Evolutionary conservation across 2,329 filamentous ascomycete species (phyloP).

Genomic region (Cladosporium cucumerinum): DNA sequence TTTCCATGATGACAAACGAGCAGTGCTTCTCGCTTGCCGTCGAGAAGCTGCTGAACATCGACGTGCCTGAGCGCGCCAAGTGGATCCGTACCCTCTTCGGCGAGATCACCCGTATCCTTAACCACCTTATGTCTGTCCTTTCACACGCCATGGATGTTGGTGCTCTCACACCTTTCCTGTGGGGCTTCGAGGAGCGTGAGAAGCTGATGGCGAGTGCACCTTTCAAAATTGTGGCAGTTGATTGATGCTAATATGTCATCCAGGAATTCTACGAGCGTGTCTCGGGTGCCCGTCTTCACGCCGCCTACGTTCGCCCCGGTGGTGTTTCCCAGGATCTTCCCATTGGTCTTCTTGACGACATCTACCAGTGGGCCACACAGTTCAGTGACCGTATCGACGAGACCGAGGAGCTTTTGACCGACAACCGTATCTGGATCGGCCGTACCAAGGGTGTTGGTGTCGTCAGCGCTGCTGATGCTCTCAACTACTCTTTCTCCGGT

Average conservation of each 20-base stretch:
- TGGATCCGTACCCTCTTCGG: constrained; percentile 95
- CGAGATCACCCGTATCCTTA: constrained; percentile 89
- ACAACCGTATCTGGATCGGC: constrained; percentile 99
- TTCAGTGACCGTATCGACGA: constrained; percentile 98
- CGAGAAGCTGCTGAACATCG: constrained; percentile 95
- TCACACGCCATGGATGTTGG: constrained; percentile 99
- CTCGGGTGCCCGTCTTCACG: constrained; percentile 93
- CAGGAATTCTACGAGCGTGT: constrained; percentile 99
- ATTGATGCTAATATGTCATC: constrained; percentile 3
- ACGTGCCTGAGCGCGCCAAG: constrained; percentile 92
- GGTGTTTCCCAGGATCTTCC: constrained; percentile 96
- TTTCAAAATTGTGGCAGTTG: constrained; percentile 5
- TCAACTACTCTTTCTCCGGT: constrained; percentile 94
- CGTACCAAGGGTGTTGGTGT: constrained; percentile 89
- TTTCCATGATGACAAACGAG: constrained; percentile 99
- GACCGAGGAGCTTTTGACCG: constrained; percentile 96
- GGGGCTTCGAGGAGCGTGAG: constrained; percentile 99
- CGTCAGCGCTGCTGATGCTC: constrained; percentile 84
- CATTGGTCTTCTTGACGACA: constrained; percentile 90
- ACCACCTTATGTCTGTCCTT: constrained; percentile 96
- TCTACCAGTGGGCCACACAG: constrained; percentile 99
- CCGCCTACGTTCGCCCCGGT: constrained; percentile 93
- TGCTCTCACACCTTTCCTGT: constrained; percentile 95
- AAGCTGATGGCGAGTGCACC: constrained; percentile 83
- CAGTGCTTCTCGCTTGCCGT: constrained; percentile 94